A percentile compares a stretch with the other conserved stretches of the same genome.
These are phyloP conservation scores for Pseudogymnoascus sp. DNA, from an alignment of 2,329 filamentous ascomycete species.

Conservation along the genomic window DNA sequence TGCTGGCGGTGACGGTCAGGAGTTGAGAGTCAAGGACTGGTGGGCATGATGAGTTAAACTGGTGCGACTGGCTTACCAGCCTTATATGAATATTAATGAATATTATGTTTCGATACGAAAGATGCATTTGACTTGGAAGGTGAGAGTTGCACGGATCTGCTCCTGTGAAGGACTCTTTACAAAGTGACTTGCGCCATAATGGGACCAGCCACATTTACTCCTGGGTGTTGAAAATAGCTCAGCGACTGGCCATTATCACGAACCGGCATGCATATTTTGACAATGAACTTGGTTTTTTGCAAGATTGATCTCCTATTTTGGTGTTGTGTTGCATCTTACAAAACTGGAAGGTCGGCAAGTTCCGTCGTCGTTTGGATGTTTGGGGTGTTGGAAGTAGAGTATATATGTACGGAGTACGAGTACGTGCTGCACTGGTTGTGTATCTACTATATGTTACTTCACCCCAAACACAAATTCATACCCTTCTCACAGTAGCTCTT, in stretches of 20 bases:
- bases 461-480: constrained; percentile 2
- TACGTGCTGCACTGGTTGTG: not conserved
- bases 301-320: not conserved
- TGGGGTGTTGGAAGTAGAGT: not conserved
- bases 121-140: constrained; percentile 44
- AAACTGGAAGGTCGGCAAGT: constrained; percentile 46
- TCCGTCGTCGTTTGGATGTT: constrained; percentile 4
- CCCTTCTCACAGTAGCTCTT: constrained; percentile 4
- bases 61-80: not conserved
- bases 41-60: not conserved
- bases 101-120: not conserved
- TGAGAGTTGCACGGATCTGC: constrained; percentile 38
- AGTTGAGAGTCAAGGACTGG: not conserved
- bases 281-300: not conserved
- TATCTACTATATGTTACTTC: not conserved
- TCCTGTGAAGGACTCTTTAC: too few relatives aligned
- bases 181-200: not conserved
- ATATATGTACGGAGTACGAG: not conserved
- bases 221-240: not conserved
- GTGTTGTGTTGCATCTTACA: constrained; percentile 70
- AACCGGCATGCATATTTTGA: not conserved
- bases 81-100: not conserved
- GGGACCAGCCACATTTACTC: not conserved
- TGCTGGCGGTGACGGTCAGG: not conserved
- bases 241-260: not conserved